Base-by-base conservation (phyloP, 108 stramenopile genomes). In the Mediolabrus comicus region DNA sequence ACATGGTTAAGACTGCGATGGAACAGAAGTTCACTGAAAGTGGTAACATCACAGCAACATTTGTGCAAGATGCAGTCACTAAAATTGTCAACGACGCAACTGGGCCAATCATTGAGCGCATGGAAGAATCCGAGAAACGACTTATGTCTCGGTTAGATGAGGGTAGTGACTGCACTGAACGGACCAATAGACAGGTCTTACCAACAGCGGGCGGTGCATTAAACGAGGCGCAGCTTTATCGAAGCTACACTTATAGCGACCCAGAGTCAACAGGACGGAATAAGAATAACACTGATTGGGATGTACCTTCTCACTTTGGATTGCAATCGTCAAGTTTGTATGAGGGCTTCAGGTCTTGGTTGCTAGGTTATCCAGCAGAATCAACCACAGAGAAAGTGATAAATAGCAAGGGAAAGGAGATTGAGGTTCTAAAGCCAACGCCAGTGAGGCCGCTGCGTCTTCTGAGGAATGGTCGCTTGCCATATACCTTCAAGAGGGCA, bases 1-100 rank as follows among this genome's bases (percentile, higher is more conserved):
- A 72, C 38, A 64, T 69, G 3, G 32, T 60, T 19, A 60, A 57
- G 31, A 71, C 70, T 12, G 73, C 75, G 13, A 76, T 75, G 56
- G 53, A 26, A 14, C 49, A 70, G 4, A 41, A 13, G 11, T 41
- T 41, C 39, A 12, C 39, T 41, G 12, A 13, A 12, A 13, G 13
- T 41, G 39, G 39, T 12, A 54, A 7, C 16, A 24, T 9, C 16
- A n/a, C 11, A 54, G 16, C n/a, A 54, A 54, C 39, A 41, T n/a
- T n/a, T n/a, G n/a, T n/a, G 39, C 39, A 41, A 11, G 39, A 41
- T 41, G 14, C 12, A 11, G 11, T 41, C 14, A 41, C 39, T 11
- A 41, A 14, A 11, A 14, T 12, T 11, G 39, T 41, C 11, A 41
- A 41, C 11, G 14, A 41, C 12, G 39, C 39, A 41, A 41, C 14